Base-by-base conservation (phyloP, 2,329 filamentous ascomycete species). In the Colletotrichum sp. region DNA sequence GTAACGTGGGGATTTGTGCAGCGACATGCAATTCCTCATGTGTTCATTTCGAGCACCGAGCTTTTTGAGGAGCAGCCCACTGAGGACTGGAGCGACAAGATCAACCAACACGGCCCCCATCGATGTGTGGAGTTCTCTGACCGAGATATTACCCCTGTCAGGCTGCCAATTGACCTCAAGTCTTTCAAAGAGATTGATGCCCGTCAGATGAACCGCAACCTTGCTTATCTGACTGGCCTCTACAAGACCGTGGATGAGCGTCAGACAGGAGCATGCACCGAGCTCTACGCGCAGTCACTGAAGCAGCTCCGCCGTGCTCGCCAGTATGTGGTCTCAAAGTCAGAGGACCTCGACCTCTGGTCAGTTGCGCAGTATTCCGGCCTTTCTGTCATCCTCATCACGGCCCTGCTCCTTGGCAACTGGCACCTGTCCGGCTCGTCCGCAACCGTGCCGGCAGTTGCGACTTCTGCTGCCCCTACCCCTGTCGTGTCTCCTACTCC, bases 201-300 rank as follows among this genome's bases (percentile, higher is more conserved):
- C 32, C 84, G 88, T 65, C 89, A 90, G 81, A 87, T 90, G 85
- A 90, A 90, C 79, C 85, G 88, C 75, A 89, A 90, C 77, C 80
- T 90, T 26, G 87, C 88, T n/a, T 87, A 86, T 72, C 80, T 90
- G 52, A 89, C 88, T 9, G 85, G 85, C 5, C 79, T 87, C 34
- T 77, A 79, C 15, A 81, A 83, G 24, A 49, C 77, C 7, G 67
- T 34, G 24, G 77, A 68, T n/a, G 78, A 76, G 57, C 65, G 10
- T 55, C 66, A 74, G 36, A 15, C 39, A 62, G 26, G 34, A 16
- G n/a, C 16, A 24, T 34, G 39, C 21, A 36, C 44, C 3, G 49
- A 73, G 18, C 34, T 64, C 21, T 70, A 36, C 8, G 34, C 49
- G 26, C 55, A 67, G 15, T 18, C 60, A 13, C 59, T 39, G 55